Conservation (phyloP, 2,329 filamentous ascomycete species). For the Westerdykella aurantiaca region DNA sequence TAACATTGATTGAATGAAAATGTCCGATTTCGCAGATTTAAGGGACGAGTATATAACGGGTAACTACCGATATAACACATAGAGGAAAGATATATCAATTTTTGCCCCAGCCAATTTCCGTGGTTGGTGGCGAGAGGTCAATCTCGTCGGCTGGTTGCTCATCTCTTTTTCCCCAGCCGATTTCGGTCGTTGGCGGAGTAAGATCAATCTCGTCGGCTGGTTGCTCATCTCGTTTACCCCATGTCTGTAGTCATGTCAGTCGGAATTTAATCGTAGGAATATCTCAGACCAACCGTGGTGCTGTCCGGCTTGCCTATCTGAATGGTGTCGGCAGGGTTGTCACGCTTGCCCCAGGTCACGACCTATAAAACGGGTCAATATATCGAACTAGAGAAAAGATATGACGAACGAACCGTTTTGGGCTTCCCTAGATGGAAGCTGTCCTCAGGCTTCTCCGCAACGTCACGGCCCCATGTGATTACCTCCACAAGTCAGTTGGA, state of each 20-base stretch:
- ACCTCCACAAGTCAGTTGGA: no score
- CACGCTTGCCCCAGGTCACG: slow-evolving; percentile 8
- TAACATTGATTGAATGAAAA: no score
- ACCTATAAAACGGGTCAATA: no score
- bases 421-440: no score
- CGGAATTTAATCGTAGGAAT: no score
- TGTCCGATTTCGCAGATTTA: no score
- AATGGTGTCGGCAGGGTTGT: slow-evolving; percentile 6
- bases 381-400: no score
- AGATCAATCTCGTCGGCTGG: slow-evolving; percentile 8
- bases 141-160: slow-evolving; percentile 5
- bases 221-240: slow-evolving; percentile 7
- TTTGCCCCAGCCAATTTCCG: slow-evolving; percentile 14
- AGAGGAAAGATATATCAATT: background rate
- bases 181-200: slow-evolving; percentile 11
- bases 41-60: no score
- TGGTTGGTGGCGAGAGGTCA: slow-evolving; percentile 12
- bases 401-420: no score
- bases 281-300: background rate
- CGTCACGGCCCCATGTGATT: no score
- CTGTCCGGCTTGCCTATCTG: slow-evolving; percentile 4
- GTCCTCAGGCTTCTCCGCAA: no score
- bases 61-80: no score
- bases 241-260: background rate
- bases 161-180: slow-evolving; percentile 14